Conservation (phyloP, 768 basidiomycete species). For the Mycena chlorophos region DNA sequence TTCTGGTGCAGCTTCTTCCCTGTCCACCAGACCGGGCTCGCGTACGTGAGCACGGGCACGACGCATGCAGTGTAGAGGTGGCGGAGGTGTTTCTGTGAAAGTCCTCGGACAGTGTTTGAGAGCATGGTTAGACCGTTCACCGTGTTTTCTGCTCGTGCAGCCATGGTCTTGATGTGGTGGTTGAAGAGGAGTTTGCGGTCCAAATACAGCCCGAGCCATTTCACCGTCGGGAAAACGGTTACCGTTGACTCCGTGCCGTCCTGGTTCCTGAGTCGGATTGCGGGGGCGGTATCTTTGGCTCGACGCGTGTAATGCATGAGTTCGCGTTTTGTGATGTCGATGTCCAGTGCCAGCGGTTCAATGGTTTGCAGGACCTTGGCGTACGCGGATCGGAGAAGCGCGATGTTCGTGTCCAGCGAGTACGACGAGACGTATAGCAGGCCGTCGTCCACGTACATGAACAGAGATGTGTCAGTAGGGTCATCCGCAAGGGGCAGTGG, state of each 20-base stretch:
- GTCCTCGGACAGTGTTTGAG: conserved; percentile 34
- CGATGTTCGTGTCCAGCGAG: conserved; percentile 25
- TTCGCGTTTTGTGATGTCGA: background rate
- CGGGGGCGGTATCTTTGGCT: background rate
- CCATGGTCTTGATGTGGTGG: conserved; percentile 27
- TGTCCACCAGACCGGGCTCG: conserved; percentile 34
- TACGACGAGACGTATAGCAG: conserved; percentile 28
- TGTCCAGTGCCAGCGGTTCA: background rate
- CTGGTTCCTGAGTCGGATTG: background rate
- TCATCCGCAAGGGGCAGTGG: background rate
- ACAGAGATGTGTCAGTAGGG: background rate
- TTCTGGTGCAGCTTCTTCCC: conserved; percentile 24
- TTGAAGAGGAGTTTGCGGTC: conserved; percentile 24
- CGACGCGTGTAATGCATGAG: background rate
- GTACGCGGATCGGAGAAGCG: conserved; percentile 23
- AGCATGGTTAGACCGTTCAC: conserved; percentile 31
- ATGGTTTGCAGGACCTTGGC: background rate
- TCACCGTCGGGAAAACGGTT: background rate
- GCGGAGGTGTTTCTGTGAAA: conserved; percentile 29
- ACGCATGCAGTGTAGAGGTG: conserved; percentile 31
- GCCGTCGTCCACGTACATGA: conserved; percentile 23
- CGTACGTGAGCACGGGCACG: conserved; percentile 35
- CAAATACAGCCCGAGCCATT: background rate
- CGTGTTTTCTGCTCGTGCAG: conserved; percentile 26
- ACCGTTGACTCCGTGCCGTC: background rate